Evolutionary conservation across 306 rosid genomes (phyloP).

Genomic region (Nissolia schottii): DNA sequence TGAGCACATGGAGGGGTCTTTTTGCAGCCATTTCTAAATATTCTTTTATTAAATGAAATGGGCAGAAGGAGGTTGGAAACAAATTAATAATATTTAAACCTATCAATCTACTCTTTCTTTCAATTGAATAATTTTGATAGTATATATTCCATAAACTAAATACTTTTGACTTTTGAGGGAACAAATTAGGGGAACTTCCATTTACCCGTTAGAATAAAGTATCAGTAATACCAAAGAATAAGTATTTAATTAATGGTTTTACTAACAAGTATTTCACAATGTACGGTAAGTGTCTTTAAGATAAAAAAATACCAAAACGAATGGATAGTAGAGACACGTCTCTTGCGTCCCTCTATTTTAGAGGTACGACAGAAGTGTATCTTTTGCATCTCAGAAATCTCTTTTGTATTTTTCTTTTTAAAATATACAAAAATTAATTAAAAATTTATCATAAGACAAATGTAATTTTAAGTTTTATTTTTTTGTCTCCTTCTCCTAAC

Average conservation of each 20-base stretch:
- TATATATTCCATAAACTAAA: background rate
- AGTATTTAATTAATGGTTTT: background rate
- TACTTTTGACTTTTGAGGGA: constrained; percentile 1
- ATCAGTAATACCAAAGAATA: background rate
- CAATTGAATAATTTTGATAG: background rate
- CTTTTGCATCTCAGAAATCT: too few species aligned
- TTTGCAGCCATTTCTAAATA: constrained; percentile 33
- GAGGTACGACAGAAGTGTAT: too few species aligned
- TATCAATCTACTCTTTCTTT: constrained; percentile 45
- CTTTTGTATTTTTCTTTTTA: too few species aligned
- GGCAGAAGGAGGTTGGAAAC: constrained; percentile 45
- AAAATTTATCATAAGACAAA: too few species aligned
- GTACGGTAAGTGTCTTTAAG: too few species aligned
- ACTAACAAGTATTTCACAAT: too few species aligned
- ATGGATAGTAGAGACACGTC: too few species aligned
- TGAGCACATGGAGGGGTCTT: constrained; percentile 79
- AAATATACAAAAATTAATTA: too few species aligned
- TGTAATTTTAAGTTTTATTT: too few species aligned
- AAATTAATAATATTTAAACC: constrained; percentile 29
- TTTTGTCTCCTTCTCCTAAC: too few species aligned
- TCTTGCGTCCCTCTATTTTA: too few species aligned
- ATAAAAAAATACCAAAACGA: too few species aligned
- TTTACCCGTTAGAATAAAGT: constrained; percentile 10
- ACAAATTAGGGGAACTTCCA: constrained; percentile 18
- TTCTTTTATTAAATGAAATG: constrained; percentile 39